Conservation (phyloP, 805 yeast species). For the Millerago galiae region DNA sequence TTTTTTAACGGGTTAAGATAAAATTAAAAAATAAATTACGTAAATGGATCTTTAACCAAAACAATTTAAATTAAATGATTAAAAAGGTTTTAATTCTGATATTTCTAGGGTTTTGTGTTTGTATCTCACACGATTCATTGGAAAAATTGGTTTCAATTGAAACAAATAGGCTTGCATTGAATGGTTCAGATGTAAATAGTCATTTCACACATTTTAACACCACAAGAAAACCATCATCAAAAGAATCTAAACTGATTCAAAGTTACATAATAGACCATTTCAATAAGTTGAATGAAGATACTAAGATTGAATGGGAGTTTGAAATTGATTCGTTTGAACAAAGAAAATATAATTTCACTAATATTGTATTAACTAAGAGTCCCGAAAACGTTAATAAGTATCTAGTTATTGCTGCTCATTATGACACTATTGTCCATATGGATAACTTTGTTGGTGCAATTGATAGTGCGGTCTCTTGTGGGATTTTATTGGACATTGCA, state of each 20-base stretch:
- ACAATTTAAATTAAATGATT: too few species aligned
- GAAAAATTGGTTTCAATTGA: slow-evolving; percentile 3
- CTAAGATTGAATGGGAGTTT: slow-evolving; percentile 24
- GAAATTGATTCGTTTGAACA: slow-evolving; percentile 32
- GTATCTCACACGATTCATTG: slow-evolving; percentile 4
- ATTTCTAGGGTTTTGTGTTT: too few species aligned
- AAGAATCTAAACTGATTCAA: slow-evolving; percentile 31
- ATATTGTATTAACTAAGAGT: slow-evolving; percentile 28
- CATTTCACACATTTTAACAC: slow-evolving; percentile 28
- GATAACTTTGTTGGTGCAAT: slow-evolving; percentile 55
- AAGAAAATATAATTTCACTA: slow-evolving; percentile 30
- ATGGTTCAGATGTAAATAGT: slow-evolving; percentile 9
- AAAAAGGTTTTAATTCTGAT: too few species aligned
- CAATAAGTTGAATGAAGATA: slow-evolving; percentile 18
- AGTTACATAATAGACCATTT: slow-evolving; percentile 32
- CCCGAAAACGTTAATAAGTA: slow-evolving; percentile 21
- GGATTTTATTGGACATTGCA: slow-evolving; percentile 41
- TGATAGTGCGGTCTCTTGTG: slow-evolving; percentile 56
- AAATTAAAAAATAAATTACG: too few species aligned
- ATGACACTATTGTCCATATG: slow-evolving; percentile 41
- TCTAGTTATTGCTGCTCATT: slow-evolving; percentile 45
- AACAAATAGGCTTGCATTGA: slow-evolving; percentile 13
- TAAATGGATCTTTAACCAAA: too few species aligned
- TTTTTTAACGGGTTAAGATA: too few species aligned
- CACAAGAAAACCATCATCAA: slow-evolving; percentile 38